These are phyloP conservation scores for Knoxia roxburghii DNA, from an alignment of 257 asterid species.

Conservation along the genomic window DNA sequence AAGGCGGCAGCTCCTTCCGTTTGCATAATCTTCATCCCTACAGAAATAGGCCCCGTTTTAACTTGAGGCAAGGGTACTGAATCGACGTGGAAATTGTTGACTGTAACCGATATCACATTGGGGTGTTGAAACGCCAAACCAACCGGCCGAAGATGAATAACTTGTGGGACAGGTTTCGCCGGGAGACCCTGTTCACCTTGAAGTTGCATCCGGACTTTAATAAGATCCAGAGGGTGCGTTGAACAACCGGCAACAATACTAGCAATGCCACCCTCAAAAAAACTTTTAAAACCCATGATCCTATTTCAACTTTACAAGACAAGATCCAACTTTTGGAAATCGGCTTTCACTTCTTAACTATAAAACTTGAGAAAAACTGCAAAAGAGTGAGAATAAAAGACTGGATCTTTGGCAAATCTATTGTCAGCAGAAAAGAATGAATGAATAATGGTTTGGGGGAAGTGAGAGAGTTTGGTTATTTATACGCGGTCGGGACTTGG, in stretches of 20 bases:
- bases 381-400: background rate
- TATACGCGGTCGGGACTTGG: background rate
- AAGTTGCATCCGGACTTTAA: slow-evolving; percentile 63
- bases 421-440: background rate
- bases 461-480: background rate
- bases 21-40: slow-evolving; percentile 41
- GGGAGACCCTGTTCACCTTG: slow-evolving; percentile 37
- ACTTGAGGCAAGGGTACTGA: slow-evolving; percentile 25
- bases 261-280: slow-evolving; percentile 59
- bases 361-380: background rate
- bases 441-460: background rate
- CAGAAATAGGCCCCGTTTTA: slow-evolving; percentile 35
- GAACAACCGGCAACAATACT: slow-evolving; percentile 62
- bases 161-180: slow-evolving; percentile 12
- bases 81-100: slow-evolving; percentile 9
- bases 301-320: background rate
- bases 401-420: background rate
- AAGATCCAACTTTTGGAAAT: background rate
- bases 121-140: slow-evolving; percentile 24
- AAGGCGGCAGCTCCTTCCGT: slow-evolving; percentile 50
- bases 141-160: slow-evolving; percentile 35
- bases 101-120: slow-evolving; percentile 5
- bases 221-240: slow-evolving; percentile 53
- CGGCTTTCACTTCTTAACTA: background rate
- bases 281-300: slow-evolving; percentile 43